A percentile compares a stretch with the other conserved stretches of the same genome.
phyloP scores from a whole-genome alignment of 345 rosid genomes.

The Passiflora organensis region DNA sequence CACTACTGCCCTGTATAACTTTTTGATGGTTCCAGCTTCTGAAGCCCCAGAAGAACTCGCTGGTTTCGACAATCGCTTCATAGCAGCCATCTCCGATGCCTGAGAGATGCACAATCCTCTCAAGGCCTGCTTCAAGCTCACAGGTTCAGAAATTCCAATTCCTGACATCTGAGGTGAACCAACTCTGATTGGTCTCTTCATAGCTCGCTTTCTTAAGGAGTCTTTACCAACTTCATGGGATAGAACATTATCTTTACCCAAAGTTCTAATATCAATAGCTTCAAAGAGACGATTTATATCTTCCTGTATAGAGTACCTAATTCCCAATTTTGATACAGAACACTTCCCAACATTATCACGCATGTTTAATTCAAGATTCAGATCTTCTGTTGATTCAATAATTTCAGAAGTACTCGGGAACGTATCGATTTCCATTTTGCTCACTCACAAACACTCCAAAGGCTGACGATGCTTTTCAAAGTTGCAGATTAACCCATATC shows the following conservation, averaged over 20 bases:
- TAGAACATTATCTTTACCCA: conserved; percentile 30
- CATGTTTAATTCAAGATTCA: conserved; percentile 20
- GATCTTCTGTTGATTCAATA: conserved; percentile 43
- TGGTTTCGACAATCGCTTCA: conserved; percentile 59
- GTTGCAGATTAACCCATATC: conserved; percentile 37
- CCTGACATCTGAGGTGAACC: conserved; percentile 53
- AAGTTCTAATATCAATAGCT: conserved; percentile 45
- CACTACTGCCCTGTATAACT: conserved; percentile 55
- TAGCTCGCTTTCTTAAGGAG: conserved; percentile 47
- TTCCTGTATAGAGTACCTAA: conserved; percentile 57
- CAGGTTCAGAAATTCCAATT: conserved; percentile 63
- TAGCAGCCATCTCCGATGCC: conserved; percentile 84
- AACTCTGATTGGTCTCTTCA: conserved; percentile 64
- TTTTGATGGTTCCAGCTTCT: conserved; percentile 59
- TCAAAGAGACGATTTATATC: conserved; percentile 68
- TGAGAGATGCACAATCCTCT: conserved; percentile 77
- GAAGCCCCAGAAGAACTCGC: conserved; percentile 38
- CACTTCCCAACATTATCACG: conserved; percentile 23
- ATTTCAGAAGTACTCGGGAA: conserved; percentile 46
- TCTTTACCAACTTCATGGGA: conserved; percentile 31
- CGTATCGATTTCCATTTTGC: conserved; percentile 30
- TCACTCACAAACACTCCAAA: conserved; percentile 16
- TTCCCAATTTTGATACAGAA: conserved; percentile 25
- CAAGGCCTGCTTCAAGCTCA: conserved; percentile 77
- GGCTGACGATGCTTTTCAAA: conserved; percentile 1